Evolutionary conservation across 2,329 filamentous ascomycete species (phyloP).

Genomic region (Colletotrichum sp.): DNA sequence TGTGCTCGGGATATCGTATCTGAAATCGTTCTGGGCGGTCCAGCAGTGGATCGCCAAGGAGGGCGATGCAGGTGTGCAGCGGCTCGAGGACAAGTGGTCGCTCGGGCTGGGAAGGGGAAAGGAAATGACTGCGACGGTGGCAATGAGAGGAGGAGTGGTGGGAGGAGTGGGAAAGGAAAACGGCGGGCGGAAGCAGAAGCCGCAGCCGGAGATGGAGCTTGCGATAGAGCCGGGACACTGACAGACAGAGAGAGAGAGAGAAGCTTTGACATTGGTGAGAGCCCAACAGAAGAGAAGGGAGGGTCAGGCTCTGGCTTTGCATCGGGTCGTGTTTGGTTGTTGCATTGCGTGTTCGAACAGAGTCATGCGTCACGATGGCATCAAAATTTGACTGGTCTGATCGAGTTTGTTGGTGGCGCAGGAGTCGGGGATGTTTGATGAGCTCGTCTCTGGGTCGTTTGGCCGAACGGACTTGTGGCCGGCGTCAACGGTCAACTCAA

Average conservation of each 20-base stretch:
- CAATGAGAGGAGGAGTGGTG: neutral
- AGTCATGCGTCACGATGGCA: conserved; percentile 5
- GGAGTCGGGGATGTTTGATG: conserved; percentile 21
- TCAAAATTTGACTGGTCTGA: neutral
- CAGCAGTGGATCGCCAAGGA: conserved; percentile 30
- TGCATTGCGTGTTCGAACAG: neutral
- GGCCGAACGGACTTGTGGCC: neutral
- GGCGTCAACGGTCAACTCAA: conserved; percentile 7
- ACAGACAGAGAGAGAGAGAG: neutral
- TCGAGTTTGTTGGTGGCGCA: neutral
- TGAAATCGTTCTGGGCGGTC: conserved; percentile 30
- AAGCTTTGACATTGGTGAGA: neutral
- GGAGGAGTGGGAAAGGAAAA: neutral
- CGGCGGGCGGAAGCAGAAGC: neutral
- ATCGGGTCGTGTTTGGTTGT: neutral
- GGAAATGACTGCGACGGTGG: neutral
- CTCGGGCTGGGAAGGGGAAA: neutral
- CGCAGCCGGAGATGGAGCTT: neutral
- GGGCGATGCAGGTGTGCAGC: conserved; percentile 2
- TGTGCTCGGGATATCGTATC: conserved; percentile 25
- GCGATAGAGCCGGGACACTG: neutral
- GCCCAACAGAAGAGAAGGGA: neutral
- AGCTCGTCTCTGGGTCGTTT: conserved; percentile 30
- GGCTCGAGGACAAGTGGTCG: conserved; percentile 16
- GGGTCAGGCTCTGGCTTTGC: neutral